Base-by-base conservation (phyloP, 805 yeast species). In the Spathaspora sp. region DNA sequence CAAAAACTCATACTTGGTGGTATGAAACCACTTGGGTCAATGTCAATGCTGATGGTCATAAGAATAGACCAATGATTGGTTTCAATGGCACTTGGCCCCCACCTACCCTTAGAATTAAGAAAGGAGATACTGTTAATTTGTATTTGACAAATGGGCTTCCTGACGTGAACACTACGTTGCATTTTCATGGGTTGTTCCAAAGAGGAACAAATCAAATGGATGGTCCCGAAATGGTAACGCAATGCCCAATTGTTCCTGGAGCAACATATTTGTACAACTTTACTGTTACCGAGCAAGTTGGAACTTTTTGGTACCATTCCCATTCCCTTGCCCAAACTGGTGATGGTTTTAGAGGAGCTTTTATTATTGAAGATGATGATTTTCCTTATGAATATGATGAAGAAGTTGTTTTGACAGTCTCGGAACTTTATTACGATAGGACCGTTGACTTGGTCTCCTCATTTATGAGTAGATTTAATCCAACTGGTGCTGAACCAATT, bases 281-380 rank as follows among this genome's bases (percentile, higher is more conserved):
- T 70, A 87, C 97, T 26, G 89, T 91, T 55, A 49, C 19, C 39
- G 77, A 81, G 55, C 97, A 94, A 71, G 82, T 78, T 52, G 99
- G 99, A 62, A 81, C 96, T 18, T 94, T 77, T 78, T 94, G 99
- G 99, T 94, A 93, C 77, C 99, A 94, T 70, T 89, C 98, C 29
- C 99, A 94, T 72, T 83, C 92, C 35, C 69, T 78, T 23, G 93
- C 92, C 59, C 96, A 92, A 70, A 92, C 91, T 62, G 92, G 94
- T 68, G 98, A 94, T 66, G 99, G 99, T 66, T 79, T 87, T 83
- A 80, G 91, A 73, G 94, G 86, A 62, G 73, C 81, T 18, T 80
- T 93, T 57, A 78, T 94, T 57, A 86, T 94, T 60, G 85, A 86
- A 60, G 88, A 63, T 50, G 66, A 58, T 47, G 89, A 85, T 52